Evolutionary conservation across 2,329 filamentous ascomycete genomes (phyloP), one percentile per base, ranked within the genome.

Genomic region (Colletotrichum kahawae): DNA sequence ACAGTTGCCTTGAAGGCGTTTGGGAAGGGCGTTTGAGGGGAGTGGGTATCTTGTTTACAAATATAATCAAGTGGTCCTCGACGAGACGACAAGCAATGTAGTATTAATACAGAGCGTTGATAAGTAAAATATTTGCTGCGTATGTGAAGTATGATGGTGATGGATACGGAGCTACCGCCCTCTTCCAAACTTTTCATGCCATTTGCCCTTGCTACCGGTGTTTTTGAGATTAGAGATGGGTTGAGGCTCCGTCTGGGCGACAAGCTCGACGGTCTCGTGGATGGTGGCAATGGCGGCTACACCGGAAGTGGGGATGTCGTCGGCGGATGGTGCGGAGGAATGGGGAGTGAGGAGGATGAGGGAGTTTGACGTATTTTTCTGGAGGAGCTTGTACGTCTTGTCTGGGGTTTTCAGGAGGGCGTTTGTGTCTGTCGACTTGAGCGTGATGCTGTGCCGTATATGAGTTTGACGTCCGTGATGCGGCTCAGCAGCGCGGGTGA

Each of bases 341-440:
- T 79, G 77, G 4, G 87, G 83, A 31, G 84, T 81, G 36, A 93
- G 84, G 4, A 93, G 81, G 78, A 93, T 89, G 62, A 93, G 85
- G n/a, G 90, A 89, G 80, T 93, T 93, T 60, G 92, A 93, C 0
- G 92, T 93, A 81, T 93, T 93, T 81, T 93, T 93, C 79, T 93
- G 92, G 34, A 90, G 90, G 62, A 93, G 86, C 7, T 87, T 87
- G 83, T 92, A 93, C 18, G 87, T 89, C 78, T 87, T 88, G 68
- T 84, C 82, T 5, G 86, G 87, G 1, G 88, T 87, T 78, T 84
- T 88, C 69, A 93, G 86, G 56, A 92, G 80, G 31, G 91, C 90
- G 4, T 82, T 81, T 2, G 86, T 83, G 27, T 88, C 84, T 24
- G 89, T 89, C 14, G 88, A 86, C 77, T 88, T 86, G 60, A 90